These are phyloP conservation scores for Centella asiatica DNA, from an alignment of 129 eudicot genomes.

Conservation along the genomic window DNA sequence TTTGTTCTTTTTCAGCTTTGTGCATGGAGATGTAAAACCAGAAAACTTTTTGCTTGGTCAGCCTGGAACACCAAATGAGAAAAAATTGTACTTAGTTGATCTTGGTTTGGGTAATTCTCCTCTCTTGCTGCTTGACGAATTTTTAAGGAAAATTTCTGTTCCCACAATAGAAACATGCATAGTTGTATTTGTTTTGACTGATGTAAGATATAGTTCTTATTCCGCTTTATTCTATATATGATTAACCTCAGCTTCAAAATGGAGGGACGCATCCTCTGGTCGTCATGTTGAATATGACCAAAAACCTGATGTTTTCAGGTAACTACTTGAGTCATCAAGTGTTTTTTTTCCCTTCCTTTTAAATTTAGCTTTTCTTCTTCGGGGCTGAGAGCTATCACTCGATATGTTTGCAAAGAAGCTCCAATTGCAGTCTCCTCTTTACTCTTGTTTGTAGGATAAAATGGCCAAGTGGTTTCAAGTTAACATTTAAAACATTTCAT, in stretches of 20 bases:
- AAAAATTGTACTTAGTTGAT: constrained; percentile 76
- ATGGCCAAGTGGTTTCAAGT: no score
- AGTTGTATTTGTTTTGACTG: not conserved
- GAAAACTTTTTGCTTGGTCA: constrained; percentile 90
- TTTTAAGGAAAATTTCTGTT: not conserved
- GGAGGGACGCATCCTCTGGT: constrained; percentile 56
- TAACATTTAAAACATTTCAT: no score
- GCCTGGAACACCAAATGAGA: constrained; percentile 73
- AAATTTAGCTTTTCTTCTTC: not conserved
- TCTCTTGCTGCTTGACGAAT: not conserved
- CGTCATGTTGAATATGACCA: constrained; percentile 83
- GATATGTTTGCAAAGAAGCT: no score
- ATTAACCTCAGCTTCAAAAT: constrained; percentile 53
- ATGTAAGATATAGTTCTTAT: constrained; percentile 1
- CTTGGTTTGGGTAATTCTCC: constrained; percentile 65
- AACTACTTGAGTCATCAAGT: not conserved
- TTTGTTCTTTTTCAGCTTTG: constrained; percentile 42
- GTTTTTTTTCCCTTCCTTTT: no score
- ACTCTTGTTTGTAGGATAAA: no score
- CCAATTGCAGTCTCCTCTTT: no score
- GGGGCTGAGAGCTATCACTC: not conserved
- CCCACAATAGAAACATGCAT: not conserved
- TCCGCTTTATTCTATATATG: not conserved
- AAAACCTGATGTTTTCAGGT: constrained; percentile 91
- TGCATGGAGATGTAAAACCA: constrained; percentile 96